These are phyloP conservation scores for Tricholoma sp. DNA, from an alignment of 768 basidiomycete species.

Conservation along the genomic window DNA sequence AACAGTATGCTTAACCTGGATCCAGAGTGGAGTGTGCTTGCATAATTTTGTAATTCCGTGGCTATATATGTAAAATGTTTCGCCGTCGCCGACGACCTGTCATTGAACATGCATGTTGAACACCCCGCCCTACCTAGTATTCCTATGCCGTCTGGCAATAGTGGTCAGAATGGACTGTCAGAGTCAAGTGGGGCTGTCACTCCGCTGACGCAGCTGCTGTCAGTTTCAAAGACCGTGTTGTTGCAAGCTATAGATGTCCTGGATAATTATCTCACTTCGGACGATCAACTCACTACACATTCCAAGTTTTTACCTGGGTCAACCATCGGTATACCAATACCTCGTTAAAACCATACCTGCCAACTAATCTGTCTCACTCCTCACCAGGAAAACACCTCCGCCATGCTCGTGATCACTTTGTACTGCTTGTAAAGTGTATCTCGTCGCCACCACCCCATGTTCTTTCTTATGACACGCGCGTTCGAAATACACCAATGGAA, in stretches of 20 bases:
- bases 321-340: constrained; percentile 62
- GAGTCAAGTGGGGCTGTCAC: constrained; percentile 11
- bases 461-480: constrained; percentile 72
- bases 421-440: constrained; percentile 56
- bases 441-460: constrained; percentile 40
- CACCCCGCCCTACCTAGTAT: constrained; percentile 23
- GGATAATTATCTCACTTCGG: constrained; percentile 56
- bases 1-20: too few species aligned
- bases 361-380: constrained; percentile 1
- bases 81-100: not conserved
- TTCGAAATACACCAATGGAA: constrained; percentile 84
- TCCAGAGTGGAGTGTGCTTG: not conserved
- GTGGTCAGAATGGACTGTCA: constrained; percentile 11
- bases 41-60: not conserved
- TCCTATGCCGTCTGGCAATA: constrained; percentile 21
- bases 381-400: constrained; percentile 75
- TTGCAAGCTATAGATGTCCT: constrained; percentile 71
- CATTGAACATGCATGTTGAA: not conserved
- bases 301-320: constrained; percentile 84
- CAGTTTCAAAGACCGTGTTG: constrained; percentile 63
- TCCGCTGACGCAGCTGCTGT: constrained; percentile 51
- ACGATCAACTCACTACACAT: constrained; percentile 62
- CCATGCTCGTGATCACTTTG: constrained; percentile 82
- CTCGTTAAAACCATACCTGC: not conserved
- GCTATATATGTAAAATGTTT: not conserved